Conservation (phyloP, 768 basidiomycete species). For the Galerina marginata region DNA sequence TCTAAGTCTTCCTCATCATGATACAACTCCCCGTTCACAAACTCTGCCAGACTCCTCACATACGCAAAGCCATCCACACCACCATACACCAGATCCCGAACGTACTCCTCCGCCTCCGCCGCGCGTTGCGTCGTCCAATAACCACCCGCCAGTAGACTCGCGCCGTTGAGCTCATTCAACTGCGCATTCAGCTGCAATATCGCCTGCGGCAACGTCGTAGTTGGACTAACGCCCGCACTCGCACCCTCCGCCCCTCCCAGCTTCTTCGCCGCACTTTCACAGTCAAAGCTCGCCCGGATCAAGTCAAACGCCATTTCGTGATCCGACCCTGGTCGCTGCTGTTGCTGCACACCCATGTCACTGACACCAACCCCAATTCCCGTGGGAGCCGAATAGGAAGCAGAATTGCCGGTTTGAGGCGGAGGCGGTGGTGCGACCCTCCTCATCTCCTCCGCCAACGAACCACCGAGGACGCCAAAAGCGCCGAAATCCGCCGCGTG, state of each 20-base stretch:
- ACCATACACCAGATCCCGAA: conserved; percentile 80
- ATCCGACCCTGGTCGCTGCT: conserved; percentile 32
- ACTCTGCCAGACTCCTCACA: conserved; percentile 77
- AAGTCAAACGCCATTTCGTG: conserved; percentile 37
- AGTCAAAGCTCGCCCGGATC: conserved; percentile 45
- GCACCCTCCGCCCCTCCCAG: conserved; percentile 3
- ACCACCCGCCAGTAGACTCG: conserved; percentile 25
- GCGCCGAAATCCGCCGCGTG: conserved; percentile 67
- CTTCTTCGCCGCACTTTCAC: conserved; percentile 29
- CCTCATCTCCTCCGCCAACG: conserved; percentile 49
- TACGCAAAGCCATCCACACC: conserved; percentile 80
- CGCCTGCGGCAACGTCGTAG: conserved; percentile 19
- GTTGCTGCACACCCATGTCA: conserved; percentile 4
- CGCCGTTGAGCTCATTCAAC: conserved; percentile 2
- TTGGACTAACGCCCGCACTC: neutral
- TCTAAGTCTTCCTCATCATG: conserved; percentile 12
- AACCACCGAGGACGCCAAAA: conserved; percentile 57
- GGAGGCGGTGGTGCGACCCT: conserved; percentile 8
- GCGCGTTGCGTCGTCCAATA: conserved; percentile 60
- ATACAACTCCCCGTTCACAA: conserved; percentile 49
- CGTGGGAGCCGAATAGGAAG: neutral
- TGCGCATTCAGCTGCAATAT: conserved; percentile 10
- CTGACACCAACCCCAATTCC: neutral
- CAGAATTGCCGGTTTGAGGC: neutral
- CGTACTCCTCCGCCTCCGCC: conserved; percentile 64